These are phyloP conservation scores for Hypericum androsaemum DNA, from an alignment of 345 rosid genomes.

Conservation along the genomic window DNA sequence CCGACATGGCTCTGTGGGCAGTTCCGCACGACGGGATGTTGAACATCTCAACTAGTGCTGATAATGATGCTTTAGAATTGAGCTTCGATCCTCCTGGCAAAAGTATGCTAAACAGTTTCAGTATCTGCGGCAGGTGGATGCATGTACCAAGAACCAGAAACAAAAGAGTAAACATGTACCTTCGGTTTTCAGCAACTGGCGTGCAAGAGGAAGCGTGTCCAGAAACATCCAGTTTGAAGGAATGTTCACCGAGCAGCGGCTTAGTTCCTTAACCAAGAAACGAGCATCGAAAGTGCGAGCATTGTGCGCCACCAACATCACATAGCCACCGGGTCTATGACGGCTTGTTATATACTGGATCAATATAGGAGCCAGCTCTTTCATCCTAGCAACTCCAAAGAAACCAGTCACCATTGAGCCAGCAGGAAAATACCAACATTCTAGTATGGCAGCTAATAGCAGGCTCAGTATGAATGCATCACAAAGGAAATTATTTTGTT, in stretches of 20 bases:
- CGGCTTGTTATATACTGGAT: constrained; percentile 61
- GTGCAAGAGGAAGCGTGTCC: constrained; percentile 64
- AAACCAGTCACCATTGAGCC: neutral
- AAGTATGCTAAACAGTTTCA: neutral
- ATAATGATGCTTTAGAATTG: constrained; percentile 28
- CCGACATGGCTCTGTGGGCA: constrained; percentile 87
- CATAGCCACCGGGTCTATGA: constrained; percentile 62
- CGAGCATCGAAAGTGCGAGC: constrained; percentile 70
- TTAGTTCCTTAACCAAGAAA: constrained; percentile 57
- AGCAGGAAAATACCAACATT: no score
- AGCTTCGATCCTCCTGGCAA: constrained; percentile 26
- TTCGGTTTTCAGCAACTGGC: constrained; percentile 47
- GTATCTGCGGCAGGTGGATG: no score
- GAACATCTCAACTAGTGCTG: constrained; percentile 39
- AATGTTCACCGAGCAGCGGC: constrained; percentile 51
- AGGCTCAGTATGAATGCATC: no score
- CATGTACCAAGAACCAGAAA: neutral
- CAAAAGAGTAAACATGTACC: constrained; percentile 24
- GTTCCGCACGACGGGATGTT: constrained; percentile 34
- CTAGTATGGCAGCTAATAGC: no score
- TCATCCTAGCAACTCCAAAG: constrained; percentile 46
- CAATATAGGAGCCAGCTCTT: constrained; percentile 63
- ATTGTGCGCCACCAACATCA: constrained; percentile 67
- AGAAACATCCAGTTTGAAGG: constrained; percentile 62
- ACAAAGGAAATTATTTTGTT: neutral